A percentile compares a stretch with the other conserved stretches of the same genome.
Conservation (phyloP, 345 rosid genomes). For the Boechera divaricarpa region DNA sequence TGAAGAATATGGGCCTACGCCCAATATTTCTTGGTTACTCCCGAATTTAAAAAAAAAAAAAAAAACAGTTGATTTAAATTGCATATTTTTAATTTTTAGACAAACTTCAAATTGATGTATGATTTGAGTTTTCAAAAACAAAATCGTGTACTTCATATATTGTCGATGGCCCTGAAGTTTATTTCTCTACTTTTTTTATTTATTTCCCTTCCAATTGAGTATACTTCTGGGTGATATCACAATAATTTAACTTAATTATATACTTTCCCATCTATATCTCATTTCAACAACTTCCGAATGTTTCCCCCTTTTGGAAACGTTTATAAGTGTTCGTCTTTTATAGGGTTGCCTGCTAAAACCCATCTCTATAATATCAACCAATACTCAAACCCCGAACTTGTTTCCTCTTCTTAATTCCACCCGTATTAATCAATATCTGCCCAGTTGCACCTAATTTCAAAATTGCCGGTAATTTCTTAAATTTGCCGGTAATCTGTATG, state of each 20-base stretch:
- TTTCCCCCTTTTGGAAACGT: conserved; percentile 32
- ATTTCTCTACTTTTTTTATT: background rate
- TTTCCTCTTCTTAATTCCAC: no score
- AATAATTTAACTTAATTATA: conserved; percentile 20
- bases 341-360: no score
- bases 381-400: no score
- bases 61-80: no score
- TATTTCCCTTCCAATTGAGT: conserved; percentile 4
- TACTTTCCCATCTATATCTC: conserved; percentile 11
- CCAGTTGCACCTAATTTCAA: no score
- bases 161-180: conserved; percentile 8
- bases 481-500: no score
- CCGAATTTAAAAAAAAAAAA: no score
- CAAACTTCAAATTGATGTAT: conserved; percentile 1
- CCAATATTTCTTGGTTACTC: background rate
- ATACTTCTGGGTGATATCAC: conserved; percentile 22
- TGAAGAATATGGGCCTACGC: background rate
- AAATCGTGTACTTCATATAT: conserved; percentile 18
- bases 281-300: conserved; percentile 21
- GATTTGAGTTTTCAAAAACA: background rate
- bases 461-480: no score
- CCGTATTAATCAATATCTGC: no score
- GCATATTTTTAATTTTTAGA: background rate
- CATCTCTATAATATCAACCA: no score
- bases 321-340: conserved; percentile 20